phyloP scores from a whole-genome alignment of 2,329 filamentous ascomycete species.

The Diaporthe ampelina region DNA sequence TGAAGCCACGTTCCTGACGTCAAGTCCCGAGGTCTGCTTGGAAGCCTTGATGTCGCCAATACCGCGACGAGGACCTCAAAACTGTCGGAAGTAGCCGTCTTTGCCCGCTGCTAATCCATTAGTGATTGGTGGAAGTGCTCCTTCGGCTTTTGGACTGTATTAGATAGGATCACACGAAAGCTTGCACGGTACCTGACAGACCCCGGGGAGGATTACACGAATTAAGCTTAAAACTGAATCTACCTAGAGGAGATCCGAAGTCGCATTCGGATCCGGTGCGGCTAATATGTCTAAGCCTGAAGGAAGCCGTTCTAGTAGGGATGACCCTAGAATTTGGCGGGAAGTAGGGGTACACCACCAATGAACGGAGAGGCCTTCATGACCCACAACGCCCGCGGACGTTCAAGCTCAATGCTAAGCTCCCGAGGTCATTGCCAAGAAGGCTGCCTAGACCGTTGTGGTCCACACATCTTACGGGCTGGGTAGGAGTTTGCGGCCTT shows the following conservation, averaged over 20 bases:
- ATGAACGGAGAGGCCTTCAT: neutral
- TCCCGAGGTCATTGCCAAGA: neutral
- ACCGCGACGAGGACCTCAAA: neutral
- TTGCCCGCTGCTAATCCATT: neutral
- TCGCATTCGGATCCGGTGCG: neutral
- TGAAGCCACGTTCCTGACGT: neutral
- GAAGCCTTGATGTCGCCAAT: no score
- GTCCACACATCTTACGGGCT: no score
- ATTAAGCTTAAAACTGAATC: neutral
- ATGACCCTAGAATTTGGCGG: neutral
- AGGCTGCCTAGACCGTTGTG: no score
- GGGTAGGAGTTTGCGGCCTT: no score
- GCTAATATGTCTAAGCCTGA: conserved; percentile 2
- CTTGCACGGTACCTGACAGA: neutral
- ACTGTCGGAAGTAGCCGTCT: neutral
- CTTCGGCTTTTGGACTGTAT: neutral
- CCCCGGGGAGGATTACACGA: neutral
- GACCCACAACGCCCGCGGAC: neutral
- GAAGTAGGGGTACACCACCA: neutral
- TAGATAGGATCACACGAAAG: no score
- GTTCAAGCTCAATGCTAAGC: neutral
- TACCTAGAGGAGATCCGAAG: neutral
- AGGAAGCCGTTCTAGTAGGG: conserved; percentile 11
- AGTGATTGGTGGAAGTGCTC: neutral
- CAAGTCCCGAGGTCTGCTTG: no score